These are phyloP conservation scores for Neurospora sp. DNA, from an alignment of 495 filamentous ascomycete species.

Conservation along the genomic window DNA sequence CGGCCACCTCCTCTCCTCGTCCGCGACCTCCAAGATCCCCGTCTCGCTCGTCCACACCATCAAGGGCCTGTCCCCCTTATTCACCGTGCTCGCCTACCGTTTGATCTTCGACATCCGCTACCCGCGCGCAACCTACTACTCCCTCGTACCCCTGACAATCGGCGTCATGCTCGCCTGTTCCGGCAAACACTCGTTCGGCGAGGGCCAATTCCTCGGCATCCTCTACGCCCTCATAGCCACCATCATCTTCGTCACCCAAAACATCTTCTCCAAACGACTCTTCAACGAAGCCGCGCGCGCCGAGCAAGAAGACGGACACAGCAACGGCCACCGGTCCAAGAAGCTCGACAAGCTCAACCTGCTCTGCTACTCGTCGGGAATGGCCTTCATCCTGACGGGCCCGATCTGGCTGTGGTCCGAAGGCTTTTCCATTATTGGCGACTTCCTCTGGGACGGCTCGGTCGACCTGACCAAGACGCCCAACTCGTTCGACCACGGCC, in stretches of 20 bases:
- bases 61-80: conserved; percentile 95
- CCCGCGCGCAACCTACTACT: conserved; percentile 79
- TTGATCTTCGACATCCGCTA: conserved; percentile 81
- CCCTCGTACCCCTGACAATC: conserved; percentile 79
- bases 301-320: conserved; percentile 49
- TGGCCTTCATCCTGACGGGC: conserved; percentile 82
- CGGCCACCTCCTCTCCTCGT: conserved; percentile 87
- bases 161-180: conserved; percentile 95
- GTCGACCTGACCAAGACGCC: conserved; percentile 50
- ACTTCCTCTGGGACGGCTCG: conserved; percentile 60
- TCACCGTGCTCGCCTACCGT: conserved; percentile 91
- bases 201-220: conserved; percentile 77
- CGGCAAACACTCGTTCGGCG: conserved; percentile 55
- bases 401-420: conserved; percentile 93
- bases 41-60: conserved; percentile 98
- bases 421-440: conserved; percentile 61
- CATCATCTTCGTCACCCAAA: conserved; percentile 94
- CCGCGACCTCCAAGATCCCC: conserved; percentile 86
- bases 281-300: conserved; percentile 87
- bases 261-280: conserved; percentile 97
- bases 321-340: conserved; percentile 40
- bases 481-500: conserved; percentile 67
- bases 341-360: conserved; percentile 97
- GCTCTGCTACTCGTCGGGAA: conserved; percentile 86
- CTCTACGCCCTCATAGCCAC: conserved; percentile 77